Conservation (phyloP, 495 filamentous ascomycete species). For the Tuber melanosporum region DNA sequence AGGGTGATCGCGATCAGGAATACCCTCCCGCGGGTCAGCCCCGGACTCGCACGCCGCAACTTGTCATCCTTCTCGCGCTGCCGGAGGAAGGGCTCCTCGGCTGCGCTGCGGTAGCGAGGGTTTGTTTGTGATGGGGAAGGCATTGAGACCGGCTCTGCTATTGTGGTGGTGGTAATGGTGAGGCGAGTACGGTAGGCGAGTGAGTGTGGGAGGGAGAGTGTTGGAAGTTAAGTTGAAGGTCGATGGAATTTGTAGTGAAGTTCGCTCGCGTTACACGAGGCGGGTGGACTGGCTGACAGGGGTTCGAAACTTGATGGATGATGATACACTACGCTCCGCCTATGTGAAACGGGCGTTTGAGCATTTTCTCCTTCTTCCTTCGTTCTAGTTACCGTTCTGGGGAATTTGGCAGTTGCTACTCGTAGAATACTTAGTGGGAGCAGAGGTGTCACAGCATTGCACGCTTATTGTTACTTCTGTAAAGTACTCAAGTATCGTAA, state of each 20-base stretch:
- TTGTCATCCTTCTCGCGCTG: slow-evolving; percentile 1
- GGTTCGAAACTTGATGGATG: neutral
- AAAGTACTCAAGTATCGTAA: neutral
- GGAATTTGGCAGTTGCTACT: neutral
- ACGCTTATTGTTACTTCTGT: neutral
- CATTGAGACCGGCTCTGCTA: slow-evolving; percentile 24
- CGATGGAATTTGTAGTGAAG: slow-evolving; percentile 1
- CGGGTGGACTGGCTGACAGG: neutral
- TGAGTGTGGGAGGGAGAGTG: neutral
- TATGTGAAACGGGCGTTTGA: neutral
- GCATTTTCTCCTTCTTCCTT: neutral
- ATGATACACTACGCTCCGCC: neutral
- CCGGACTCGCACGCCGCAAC: neutral
- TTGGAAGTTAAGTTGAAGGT: neutral
- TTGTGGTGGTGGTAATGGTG: neutral
- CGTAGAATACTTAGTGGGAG: neutral
- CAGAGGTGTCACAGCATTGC: neutral
- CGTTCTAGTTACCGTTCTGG: neutral
- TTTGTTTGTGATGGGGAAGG: neutral
- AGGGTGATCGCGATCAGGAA: slow-evolving; percentile 4
- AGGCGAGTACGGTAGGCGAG: neutral
- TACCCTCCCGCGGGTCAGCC: neutral
- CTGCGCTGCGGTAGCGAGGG: slow-evolving; percentile 18
- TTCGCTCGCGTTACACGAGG: neutral
- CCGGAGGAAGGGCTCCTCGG: slow-evolving; percentile 25